Conservation (phyloP, 257 asterid genomes). For the Datura wrightii region DNA sequence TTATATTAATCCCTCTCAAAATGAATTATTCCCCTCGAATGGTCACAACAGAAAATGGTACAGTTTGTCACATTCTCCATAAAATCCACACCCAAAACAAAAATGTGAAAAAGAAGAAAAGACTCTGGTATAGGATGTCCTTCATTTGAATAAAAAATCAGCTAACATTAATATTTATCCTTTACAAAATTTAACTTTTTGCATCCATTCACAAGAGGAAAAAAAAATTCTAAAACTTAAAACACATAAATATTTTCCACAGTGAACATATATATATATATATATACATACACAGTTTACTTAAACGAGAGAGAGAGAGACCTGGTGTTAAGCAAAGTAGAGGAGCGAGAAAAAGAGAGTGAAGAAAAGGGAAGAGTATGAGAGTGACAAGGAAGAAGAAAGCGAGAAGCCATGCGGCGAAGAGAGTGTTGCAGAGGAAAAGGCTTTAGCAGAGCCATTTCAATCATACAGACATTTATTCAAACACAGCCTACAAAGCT, state of each 20-base stretch:
- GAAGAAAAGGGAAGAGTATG: constrained; percentile 24
- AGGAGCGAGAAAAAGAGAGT: constrained; percentile 20
- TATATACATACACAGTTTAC: not conserved
- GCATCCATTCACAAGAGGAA: not conserved
- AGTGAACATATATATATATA: not conserved
- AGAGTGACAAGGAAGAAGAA: constrained; percentile 30
- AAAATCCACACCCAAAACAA: no score
- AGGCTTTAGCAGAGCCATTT: constrained; percentile 37
- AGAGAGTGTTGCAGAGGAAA: constrained; percentile 34
- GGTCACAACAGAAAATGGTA: not conserved
- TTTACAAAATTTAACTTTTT: not conserved
- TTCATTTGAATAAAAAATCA: constrained; percentile 4
- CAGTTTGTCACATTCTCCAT: not conserved
- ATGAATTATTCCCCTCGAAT: not conserved
- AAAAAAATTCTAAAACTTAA: not conserved
- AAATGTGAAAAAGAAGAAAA: not conserved
- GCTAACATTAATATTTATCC: not conserved
- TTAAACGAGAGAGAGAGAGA: not conserved
- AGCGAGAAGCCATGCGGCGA: constrained; percentile 31
- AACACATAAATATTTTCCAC: not conserved
- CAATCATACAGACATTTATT: not conserved
- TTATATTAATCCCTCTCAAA: not conserved
- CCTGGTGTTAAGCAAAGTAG: constrained; percentile 32
- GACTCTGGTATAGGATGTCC: not conserved
- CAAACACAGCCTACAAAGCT: constrained; percentile 12